A percentile compares a stretch with the other conserved stretches of the same genome.
Conservation (phyloP, 257 asterid genomes). For the Ocimum tenuiflorum region DNA sequence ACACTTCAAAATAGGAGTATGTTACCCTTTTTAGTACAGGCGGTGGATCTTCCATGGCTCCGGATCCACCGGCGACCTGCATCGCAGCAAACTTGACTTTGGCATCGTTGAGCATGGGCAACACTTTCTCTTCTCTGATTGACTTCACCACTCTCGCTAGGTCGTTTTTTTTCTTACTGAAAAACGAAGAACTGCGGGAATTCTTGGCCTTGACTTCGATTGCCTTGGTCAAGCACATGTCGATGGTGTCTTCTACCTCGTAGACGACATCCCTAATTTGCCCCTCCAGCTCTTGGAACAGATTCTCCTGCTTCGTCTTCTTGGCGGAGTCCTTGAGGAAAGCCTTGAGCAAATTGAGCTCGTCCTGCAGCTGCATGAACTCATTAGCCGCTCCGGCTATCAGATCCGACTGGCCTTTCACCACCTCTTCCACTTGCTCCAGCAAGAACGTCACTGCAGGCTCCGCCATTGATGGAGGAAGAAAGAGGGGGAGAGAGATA, state of each 20-base stretch:
- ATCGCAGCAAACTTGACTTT: neutral
- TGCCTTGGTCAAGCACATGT: conserved; percentile 13
- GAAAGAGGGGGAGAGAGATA: too few species aligned
- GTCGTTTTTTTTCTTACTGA: neutral
- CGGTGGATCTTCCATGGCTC: neutral
- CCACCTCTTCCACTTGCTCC: neutral
- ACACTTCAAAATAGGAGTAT: too few species aligned
- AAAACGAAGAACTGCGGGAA: too few species aligned
- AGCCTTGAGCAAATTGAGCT: neutral
- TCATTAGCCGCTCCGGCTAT: neutral
- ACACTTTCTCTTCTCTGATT: neutral
- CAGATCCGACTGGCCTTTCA: neutral
- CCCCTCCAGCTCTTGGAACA: neutral
- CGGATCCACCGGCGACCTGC: neutral
- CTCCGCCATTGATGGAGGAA: neutral
- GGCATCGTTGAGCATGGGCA: neutral
- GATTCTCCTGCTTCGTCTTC: neutral
- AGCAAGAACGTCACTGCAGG: neutral
- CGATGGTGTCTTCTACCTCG: conserved; percentile 29
- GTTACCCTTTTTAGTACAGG: neutral
- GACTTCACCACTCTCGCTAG: neutral
- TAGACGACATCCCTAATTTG: conserved; percentile 11
- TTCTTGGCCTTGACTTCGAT: neutral
- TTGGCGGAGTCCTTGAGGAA: neutral
- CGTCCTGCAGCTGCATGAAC: neutral